Evolutionary conservation across 2,329 filamentous ascomycete species (phyloP), one percentile per base, ranked within the genome.

Genomic region (Teratosphaeria nubilosa): DNA sequence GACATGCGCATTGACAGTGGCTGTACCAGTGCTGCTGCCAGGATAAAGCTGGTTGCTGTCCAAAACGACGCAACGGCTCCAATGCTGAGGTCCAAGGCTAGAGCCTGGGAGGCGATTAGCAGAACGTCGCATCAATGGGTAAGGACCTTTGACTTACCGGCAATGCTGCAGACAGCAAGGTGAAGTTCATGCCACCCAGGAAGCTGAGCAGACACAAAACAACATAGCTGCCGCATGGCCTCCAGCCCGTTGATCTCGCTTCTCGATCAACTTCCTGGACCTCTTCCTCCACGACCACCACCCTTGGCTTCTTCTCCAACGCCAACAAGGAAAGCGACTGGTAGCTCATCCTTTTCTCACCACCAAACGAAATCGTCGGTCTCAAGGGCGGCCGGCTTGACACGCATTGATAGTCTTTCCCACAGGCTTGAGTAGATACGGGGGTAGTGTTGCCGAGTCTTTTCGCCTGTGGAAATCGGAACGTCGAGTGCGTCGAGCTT

Each of bases 1-100:
- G 70, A 72, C 58, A 76, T 73, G 13, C 69, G 70, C 41, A 73
- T 73, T 2, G 74, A 52, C 9, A 76, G 65, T 2, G 74, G 74
- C 57, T 75, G 74, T 53, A 73, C 70, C 11, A 75, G 66, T 11
- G 73, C 71, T 16, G 69, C 70, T 7, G 73, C 72, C n/a, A 75
- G 58, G 16, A 75, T 66, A 54, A 73, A 74, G 1, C 69, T 69
- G n/a, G 69, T 75, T 1, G 73, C 72, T 24, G 70, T 64, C 74
- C 74, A 76, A 61, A 75, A 74, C 5, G 73, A 52, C 30, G 58
- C 37, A 13, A 58, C 50, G 20, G 57, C 25, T 5, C 45, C 54
- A 16, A 59, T 53, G 32, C 52, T 9, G 1, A 62, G 56, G 9
- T 59, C 58, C 7, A 56, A 9, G 6, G 59, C 58, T n/a, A 62